These are phyloP conservation scores for Talaromyces atroroseus DNA, from an alignment of 2,329 filamentous ascomycete genomes.

Conservation along the genomic window DNA sequence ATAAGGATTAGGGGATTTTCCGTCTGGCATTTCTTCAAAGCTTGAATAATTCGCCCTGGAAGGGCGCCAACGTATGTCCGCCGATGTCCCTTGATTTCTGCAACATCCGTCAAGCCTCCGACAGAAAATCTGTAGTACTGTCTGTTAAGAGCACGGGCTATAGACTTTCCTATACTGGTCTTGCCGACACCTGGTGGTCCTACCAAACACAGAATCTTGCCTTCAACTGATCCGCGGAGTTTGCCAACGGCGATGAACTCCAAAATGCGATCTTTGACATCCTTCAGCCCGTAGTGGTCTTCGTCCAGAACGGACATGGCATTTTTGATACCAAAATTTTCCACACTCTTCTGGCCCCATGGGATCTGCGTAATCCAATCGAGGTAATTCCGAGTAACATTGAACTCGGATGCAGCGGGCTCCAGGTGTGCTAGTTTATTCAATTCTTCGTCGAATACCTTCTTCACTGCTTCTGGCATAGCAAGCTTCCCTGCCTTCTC, in stretches of 20 bases:
- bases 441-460: slow-evolving; percentile 96
- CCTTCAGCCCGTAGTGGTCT: slow-evolving; percentile 93
- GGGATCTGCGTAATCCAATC: slow-evolving; percentile 99
- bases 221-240: slow-evolving; percentile 91
- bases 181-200: slow-evolving; percentile 96
- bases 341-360: slow-evolving; percentile 89
- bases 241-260: slow-evolving; percentile 99
- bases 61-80: slow-evolving; percentile 94
- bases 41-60: slow-evolving; percentile 94
- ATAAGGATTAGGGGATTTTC: slow-evolving; percentile 96
- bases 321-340: slow-evolving; percentile 94
- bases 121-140: slow-evolving; percentile 99
- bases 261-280: slow-evolving; percentile 96
- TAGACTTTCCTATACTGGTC: slow-evolving; percentile 97
- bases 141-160: slow-evolving; percentile 86
- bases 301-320: slow-evolving; percentile 88
- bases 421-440: slow-evolving; percentile 96
- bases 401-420: slow-evolving; percentile 94
- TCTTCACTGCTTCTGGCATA: slow-evolving; percentile 94
- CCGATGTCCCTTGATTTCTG: slow-evolving; percentile 96
- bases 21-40: slow-evolving; percentile 96
- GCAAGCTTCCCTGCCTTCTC: slow-evolving; percentile 89
- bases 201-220: slow-evolving; percentile 97
- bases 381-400: slow-evolving; percentile 95
- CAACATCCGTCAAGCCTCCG: slow-evolving; percentile 91